Percentiles rank a stretch among this genome's conserved stretches.
Conservation (phyloP, 176 grass and related monocot genomes). For the Lolium perenne region DNA sequence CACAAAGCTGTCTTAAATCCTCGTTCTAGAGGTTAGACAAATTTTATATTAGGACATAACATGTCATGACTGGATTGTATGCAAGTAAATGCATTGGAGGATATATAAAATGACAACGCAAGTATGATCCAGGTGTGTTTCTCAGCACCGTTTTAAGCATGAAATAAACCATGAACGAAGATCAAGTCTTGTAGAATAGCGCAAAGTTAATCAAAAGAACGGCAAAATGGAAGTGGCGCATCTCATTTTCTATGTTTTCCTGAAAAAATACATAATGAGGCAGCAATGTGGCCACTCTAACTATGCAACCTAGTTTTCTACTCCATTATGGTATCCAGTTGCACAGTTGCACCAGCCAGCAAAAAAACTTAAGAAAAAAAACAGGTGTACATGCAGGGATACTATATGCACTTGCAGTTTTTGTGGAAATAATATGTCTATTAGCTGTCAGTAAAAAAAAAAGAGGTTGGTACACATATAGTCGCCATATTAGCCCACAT, state of each 20-base stretch:
- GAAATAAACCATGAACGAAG: neutral
- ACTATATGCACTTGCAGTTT: neutral
- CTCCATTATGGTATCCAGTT: neutral
- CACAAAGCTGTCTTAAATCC: constrained; percentile 69
- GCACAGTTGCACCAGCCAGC: neutral
- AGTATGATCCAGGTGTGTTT: neutral
- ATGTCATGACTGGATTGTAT: neutral
- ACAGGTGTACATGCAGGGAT: neutral
- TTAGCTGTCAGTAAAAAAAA: neutral
- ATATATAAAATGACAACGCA: constrained; percentile 16
- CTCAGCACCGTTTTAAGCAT: constrained; percentile 1
- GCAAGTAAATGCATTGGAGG: neutral
- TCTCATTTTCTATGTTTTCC: neutral
- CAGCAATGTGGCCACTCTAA: neutral
- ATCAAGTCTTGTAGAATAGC: neutral
- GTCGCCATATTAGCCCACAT: neutral
- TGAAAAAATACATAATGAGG: neutral
- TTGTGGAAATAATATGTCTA: neutral
- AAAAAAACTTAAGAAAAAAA: no score
- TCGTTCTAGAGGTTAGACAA: constrained; percentile 59
- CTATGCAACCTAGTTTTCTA: neutral
- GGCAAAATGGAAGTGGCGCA: neutral
- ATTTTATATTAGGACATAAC: constrained; percentile 11
- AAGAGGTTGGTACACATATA: neutral
- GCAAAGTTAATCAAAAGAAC: neutral